Percentiles rank a stretch among this genome's conserved stretches.
These are phyloP conservation scores for Amanita pseudoporphyria DNA, from an alignment of 768 basidiomycete species.

Conservation along the genomic window DNA sequence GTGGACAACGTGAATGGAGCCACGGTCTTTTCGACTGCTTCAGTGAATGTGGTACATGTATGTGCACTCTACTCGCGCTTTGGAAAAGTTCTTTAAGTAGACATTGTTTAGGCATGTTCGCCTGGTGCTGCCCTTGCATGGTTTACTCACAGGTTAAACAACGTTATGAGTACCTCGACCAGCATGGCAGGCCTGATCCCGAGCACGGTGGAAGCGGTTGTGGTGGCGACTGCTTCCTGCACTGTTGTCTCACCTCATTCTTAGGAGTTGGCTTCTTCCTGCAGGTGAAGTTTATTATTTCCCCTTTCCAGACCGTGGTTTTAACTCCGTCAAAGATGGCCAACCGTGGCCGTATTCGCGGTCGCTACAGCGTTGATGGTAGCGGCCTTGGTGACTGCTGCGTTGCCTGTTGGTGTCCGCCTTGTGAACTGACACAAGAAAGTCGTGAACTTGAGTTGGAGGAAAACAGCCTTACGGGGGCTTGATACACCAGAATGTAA, in stretches of 20 bases:
- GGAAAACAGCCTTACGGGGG: slow-evolving; percentile 16
- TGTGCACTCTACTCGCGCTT: slow-evolving; percentile 2
- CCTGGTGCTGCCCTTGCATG: slow-evolving; percentile 33
- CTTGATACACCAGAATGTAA: neutral
- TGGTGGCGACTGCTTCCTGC: slow-evolving; percentile 27
- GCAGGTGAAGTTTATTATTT: slow-evolving; percentile 21
- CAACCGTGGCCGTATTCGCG: slow-evolving; percentile 28
- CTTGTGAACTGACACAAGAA: slow-evolving; percentile 42
- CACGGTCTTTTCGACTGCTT: slow-evolving; percentile 19
- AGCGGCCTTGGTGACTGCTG: slow-evolving; percentile 31
- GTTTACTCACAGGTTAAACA: slow-evolving; percentile 29
- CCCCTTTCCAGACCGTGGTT: neutral
- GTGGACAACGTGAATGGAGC: slow-evolving; percentile 23
- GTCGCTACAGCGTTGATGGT: slow-evolving; percentile 38
- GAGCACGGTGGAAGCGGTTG: slow-evolving; percentile 22
- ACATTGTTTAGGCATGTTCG: slow-evolving; percentile 21
- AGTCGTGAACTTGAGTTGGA: slow-evolving; percentile 37
- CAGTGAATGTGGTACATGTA: slow-evolving; percentile 18
- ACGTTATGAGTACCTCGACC: slow-evolving; percentile 29
- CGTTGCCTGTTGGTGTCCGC: slow-evolving; percentile 29
- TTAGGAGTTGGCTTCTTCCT: slow-evolving; percentile 29
- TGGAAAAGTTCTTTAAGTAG: neutral
- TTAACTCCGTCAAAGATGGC: slow-evolving; percentile 15
- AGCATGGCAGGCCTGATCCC: slow-evolving; percentile 27
- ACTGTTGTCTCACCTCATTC: slow-evolving; percentile 19